These are phyloP conservation scores for Thelephora terrestris DNA, from an alignment of 1,284 basidiomycete species.

Conservation along the genomic window DNA sequence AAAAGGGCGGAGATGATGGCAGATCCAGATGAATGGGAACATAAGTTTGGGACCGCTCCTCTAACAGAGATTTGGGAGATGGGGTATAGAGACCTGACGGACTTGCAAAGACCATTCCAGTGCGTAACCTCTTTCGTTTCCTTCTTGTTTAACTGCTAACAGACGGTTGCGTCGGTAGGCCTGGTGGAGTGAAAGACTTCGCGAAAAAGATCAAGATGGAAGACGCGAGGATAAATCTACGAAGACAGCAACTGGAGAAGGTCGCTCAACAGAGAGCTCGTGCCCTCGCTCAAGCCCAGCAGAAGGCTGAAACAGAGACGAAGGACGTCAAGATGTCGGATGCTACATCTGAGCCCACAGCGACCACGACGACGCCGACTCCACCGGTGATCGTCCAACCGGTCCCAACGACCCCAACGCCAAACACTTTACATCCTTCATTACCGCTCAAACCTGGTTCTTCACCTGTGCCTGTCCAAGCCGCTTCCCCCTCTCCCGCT, in stretches of 20 bases:
- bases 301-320: conserved; percentile 20
- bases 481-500: conserved; percentile 17
- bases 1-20: conserved; percentile 41
- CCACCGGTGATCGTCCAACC: conserved; percentile 10
- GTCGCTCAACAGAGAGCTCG: conserved; percentile 35
- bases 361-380: conserved; percentile 7
- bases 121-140: conserved; percentile 23
- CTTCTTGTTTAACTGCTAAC: background rate
- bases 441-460: conserved; percentile 41
- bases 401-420: conserved; percentile 15
- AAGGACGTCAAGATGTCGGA: conserved; percentile 15
- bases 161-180: conserved; percentile 29
- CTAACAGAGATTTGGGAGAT: conserved; percentile 73
- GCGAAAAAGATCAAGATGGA: conserved; percentile 59
- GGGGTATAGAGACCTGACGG: conserved; percentile 55
- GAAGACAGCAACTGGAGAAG: conserved; percentile 42
- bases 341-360: conserved; percentile 12
- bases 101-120: conserved; percentile 59
- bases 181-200: conserved; percentile 64
- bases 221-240: conserved; percentile 50
- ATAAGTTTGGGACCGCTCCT: conserved; percentile 50
- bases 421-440: conserved; percentile 52
- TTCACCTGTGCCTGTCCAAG: conserved; percentile 19
- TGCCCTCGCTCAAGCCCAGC: conserved; percentile 30
- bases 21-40: conserved; percentile 47